Percentiles rank a stretch among this genome's conserved stretches.
phyloP scores from a whole-genome alignment of 257 asterid species.

The Cordia subcordata region DNA sequence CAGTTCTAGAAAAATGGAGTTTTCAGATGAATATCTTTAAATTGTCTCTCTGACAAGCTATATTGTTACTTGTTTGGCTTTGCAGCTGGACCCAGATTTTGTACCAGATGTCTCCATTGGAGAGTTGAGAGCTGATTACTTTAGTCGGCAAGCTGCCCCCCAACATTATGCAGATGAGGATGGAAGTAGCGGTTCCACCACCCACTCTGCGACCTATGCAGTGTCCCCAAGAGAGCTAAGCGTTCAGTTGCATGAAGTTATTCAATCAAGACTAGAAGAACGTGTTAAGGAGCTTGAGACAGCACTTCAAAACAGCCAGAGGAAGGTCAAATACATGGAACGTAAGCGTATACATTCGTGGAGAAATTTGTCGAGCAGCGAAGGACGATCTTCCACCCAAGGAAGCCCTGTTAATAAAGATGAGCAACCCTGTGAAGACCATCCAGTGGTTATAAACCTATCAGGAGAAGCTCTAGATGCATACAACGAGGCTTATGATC shows the following conservation, averaged over 20 bases:
- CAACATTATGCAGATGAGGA: constrained; percentile 42
- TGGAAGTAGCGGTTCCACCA: constrained; percentile 46
- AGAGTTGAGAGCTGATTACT: constrained; percentile 43
- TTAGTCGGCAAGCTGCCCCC: constrained; percentile 20
- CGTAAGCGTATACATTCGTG: constrained; percentile 22
- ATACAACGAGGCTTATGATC: constrained; percentile 50
- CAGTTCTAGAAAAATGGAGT: too few relatives aligned
- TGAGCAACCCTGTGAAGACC: constrained; percentile 22
- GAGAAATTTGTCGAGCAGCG: constrained; percentile 29
- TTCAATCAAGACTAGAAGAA: constrained; percentile 71
- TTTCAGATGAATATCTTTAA: not conserved
- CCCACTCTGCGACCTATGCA: constrained; percentile 46
- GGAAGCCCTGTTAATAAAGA: constrained; percentile 34
- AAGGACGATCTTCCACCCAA: constrained; percentile 27
- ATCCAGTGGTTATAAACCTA: constrained; percentile 56
- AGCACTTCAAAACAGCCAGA: constrained; percentile 61
- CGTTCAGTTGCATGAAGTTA: constrained; percentile 70
- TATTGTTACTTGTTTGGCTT: constrained; percentile 1
- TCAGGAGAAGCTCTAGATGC: constrained; percentile 61
- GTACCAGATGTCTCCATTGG: constrained; percentile 39
- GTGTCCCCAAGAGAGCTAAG: constrained; percentile 82
- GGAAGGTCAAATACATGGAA: constrained; percentile 35
- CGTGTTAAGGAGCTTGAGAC: constrained; percentile 74
- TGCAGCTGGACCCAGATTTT: constrained; percentile 59
- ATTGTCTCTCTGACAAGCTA: not conserved